Base-by-base conservation (phyloP, 2,329 filamentous ascomycete species). In the Microdochium paspali region DNA sequence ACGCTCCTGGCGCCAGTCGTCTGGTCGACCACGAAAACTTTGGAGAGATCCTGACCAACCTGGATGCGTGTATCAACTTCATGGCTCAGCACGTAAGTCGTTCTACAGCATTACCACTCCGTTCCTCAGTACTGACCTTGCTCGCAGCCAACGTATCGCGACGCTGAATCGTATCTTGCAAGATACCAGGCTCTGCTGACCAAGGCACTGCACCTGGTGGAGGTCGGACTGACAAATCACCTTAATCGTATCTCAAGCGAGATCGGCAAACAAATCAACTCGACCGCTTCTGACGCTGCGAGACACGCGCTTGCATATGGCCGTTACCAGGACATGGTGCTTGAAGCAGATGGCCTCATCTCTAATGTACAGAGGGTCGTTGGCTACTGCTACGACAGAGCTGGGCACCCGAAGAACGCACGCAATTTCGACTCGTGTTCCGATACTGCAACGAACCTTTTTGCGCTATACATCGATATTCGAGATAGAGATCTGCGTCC, bases 61-160 rank as follows among this genome's bases (percentile, higher is more conserved):
- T 98, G 45, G 90, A 97, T 65, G 82, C 88, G 46, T 98, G 91
- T 62, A 80, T 98, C 55, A 84, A 84, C 25, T 97, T 97, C 61
- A 96, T 97, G 90, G 79, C 87, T 51, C 75, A 80, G 46, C 88
- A 96, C 69, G 86, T 90, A 66, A 63, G 83, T 64, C 31, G 43
- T 12, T 21, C 21, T n/a, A 50, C 30, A 25, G 32, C 4, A 23
- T 26, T 2, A 12, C 6, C 5, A 32, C 9, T 6, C 9, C 13
- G 10, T 18, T 7, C 10, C 9, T 1, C 15, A 6, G 2, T 10
- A 21, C 15, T 45, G 44, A 54, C 62, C 45, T 58, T 49, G 45
- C 30, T 21, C 15, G 18, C 56, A 89, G 85, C 79, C 87, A 9
- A 81, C 80, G 7, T 95, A 96, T 62, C 86, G 87, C 52, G 91